Conservation (phyloP, 306 rosid genomes). For the Cucumis cinereus region DNA sequence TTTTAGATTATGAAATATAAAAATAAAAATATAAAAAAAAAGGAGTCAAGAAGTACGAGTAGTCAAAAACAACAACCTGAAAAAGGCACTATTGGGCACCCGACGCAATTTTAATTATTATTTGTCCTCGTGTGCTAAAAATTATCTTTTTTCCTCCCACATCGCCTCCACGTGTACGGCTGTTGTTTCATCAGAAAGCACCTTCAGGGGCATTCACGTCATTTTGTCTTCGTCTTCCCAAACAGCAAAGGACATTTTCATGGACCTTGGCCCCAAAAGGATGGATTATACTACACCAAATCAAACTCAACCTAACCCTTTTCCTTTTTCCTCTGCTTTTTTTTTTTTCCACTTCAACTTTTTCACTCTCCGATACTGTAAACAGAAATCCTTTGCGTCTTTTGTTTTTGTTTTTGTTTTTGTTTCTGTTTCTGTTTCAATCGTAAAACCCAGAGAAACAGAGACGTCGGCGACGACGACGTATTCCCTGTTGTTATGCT, state of each 20-base stretch:
- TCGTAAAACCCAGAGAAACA: not conserved
- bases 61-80: slow-evolving; percentile 13
- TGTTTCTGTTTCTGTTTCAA: not conserved
- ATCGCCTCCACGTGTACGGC: slow-evolving; percentile 2
- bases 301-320: not conserved
- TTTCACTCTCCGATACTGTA: not conserved
- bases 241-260: slow-evolving; percentile 6
- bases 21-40: not conserved
- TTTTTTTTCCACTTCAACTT: not conserved
- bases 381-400: not conserved
- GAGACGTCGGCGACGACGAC: not conserved
- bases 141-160: not conserved
- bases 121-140: slow-evolving; percentile 6
- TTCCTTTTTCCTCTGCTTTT: not conserved
- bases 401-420: not conserved
- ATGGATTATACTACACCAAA: not conserved
- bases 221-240: not conserved
- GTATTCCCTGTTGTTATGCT: not conserved
- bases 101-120: slow-evolving; percentile 10
- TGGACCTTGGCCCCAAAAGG: slow-evolving; percentile 10
- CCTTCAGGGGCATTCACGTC: not conserved
- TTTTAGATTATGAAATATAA: not conserved
- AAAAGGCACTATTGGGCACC: slow-evolving; percentile 9
- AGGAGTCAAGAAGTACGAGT: slow-evolving; percentile 2
- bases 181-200: not conserved